Evolutionary conservation across 371 early-diverging fungal species (phyloP).

Genomic region (Nematocida minor): DNA sequence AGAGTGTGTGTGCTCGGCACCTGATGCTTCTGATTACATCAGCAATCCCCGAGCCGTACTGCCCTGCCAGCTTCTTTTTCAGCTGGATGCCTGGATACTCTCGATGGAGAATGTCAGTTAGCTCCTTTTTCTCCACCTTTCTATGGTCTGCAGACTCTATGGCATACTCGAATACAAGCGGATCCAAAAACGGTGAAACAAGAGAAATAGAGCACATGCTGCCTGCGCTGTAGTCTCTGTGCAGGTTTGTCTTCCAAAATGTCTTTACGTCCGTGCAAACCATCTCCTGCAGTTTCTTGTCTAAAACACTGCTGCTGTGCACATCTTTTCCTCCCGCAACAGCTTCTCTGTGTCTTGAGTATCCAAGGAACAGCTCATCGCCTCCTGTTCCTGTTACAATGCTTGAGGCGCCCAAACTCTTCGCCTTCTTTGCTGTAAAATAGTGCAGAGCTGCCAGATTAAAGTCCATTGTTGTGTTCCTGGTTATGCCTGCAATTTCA

Average conservation of each 20-base stretch:
- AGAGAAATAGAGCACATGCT: neutral
- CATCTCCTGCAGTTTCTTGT: neutral
- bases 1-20: constrained; percentile 30
- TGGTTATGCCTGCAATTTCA: neutral
- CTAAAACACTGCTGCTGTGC: neutral
- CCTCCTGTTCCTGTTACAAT: constrained; percentile 42
- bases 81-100: neutral
- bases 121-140: neutral
- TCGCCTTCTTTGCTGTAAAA: constrained; percentile 10
- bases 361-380: constrained; percentile 45
- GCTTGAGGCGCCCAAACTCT: neutral
- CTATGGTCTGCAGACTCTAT: neutral
- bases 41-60: constrained; percentile 39
- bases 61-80: constrained; percentile 34
- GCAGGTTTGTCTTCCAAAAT: constrained; percentile 23
- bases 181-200: constrained; percentile 16
- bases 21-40: constrained; percentile 15
- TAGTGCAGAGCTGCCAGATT: constrained; percentile 40
- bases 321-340: neutral
- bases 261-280: neutral
- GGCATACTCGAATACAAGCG: neutral
- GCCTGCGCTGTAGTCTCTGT: constrained; percentile 30
- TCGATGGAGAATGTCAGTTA: neutral
- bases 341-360: constrained; percentile 18
- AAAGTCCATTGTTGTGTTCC: constrained; percentile 33